Conservation (phyloP, 192 early-diverging fungal genomes). For the Haplosporangium gracile region DNA sequence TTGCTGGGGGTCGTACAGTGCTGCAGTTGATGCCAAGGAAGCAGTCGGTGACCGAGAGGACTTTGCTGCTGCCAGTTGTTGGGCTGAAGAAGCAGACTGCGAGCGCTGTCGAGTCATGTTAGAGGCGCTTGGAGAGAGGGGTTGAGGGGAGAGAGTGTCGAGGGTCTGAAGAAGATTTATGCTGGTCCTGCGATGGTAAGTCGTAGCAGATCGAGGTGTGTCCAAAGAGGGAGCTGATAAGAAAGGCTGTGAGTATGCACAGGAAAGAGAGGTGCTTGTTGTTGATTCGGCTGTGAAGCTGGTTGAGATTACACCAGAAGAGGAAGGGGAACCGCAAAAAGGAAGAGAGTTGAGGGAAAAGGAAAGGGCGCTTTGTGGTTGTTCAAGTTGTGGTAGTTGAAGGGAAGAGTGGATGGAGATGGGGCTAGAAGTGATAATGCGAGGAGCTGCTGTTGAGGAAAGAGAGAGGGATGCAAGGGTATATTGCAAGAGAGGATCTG, state of each 20-base stretch:
- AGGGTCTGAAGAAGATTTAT: slow-evolving; percentile 19
- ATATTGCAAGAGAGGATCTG: not conserved
- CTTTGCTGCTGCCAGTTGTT: slow-evolving; percentile 10
- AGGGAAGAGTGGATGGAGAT: slow-evolving; percentile 8
- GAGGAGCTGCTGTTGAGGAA: not conserved
- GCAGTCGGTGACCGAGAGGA: slow-evolving; percentile 17
- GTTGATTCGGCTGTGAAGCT: slow-evolving; percentile 19
- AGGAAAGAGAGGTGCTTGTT: slow-evolving; percentile 36
- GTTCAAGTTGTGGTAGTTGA: not conserved
- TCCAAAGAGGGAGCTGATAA: not conserved
- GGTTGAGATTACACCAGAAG: not conserved
- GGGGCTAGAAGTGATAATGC: not conserved
- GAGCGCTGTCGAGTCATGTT: slow-evolving; percentile 44
- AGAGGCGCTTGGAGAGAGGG: not conserved
- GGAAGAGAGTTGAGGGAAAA: slow-evolving; percentile 8
- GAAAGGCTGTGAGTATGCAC: slow-evolving; percentile 36
- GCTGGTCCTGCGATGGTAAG: slow-evolving; percentile 1
- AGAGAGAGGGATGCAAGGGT: not conserved
- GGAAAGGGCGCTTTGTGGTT: not conserved
- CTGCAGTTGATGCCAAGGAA: slow-evolving; percentile 31
- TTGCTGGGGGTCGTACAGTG: slow-evolving; percentile 25
- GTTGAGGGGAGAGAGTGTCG: slow-evolving; percentile 15
- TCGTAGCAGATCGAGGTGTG: not conserved
- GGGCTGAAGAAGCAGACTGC: slow-evolving; percentile 33
- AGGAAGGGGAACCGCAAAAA: slow-evolving; percentile 15